Evolutionary conservation across 2,329 filamentous ascomycete species (phyloP).

Genomic region (Aspergillus spinulosporus): DNA sequence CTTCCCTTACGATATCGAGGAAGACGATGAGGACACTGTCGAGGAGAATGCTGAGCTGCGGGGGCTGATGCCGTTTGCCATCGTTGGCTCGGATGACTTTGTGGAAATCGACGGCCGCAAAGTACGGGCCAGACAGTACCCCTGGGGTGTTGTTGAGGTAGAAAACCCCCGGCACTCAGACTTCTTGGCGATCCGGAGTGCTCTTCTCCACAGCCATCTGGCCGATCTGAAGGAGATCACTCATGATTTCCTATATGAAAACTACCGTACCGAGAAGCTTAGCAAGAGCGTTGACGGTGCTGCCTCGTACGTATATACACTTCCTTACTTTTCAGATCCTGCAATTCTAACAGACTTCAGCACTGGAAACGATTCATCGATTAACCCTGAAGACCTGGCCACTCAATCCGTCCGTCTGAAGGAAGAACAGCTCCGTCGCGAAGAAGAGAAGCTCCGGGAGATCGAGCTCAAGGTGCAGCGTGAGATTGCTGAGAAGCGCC

Average conservation of each 20-base stretch:
- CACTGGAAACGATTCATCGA: slow-evolving; percentile 69
- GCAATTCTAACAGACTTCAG: slow-evolving; percentile 40
- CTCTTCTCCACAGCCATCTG: slow-evolving; percentile 94
- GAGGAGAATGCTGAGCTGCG: slow-evolving; percentile 98
- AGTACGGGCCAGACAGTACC: slow-evolving; percentile 94
- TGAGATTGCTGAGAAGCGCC: slow-evolving; percentile 99
- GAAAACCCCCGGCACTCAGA: slow-evolving; percentile 99
- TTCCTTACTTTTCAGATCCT: background rate
- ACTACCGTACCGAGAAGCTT: slow-evolving; percentile 99
- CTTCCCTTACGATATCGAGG: slow-evolving; percentile 99
- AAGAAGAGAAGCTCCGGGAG: slow-evolving; percentile 99
- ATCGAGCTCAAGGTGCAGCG: slow-evolving; percentile 99
- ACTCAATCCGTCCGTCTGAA: slow-evolving; percentile 97
- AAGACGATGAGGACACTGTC: slow-evolving; percentile 98
- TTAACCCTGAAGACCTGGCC: slow-evolving; percentile 96
- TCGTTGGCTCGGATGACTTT: slow-evolving; percentile 94
- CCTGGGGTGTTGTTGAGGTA: slow-evolving; percentile 98
- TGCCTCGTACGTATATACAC: slow-evolving; percentile 68
- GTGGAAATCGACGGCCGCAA: slow-evolving; percentile 91
- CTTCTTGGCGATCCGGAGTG: slow-evolving; percentile 95
- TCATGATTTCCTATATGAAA: slow-evolving; percentile 99
- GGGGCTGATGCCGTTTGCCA: slow-evolving; percentile 97
- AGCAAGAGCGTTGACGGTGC: slow-evolving; percentile 97
- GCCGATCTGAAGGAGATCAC: slow-evolving; percentile 99
- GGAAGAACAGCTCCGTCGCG: slow-evolving; percentile 97